Conservation (phyloP, 441 rosid genomes). For the Brassica balearica region DNA sequence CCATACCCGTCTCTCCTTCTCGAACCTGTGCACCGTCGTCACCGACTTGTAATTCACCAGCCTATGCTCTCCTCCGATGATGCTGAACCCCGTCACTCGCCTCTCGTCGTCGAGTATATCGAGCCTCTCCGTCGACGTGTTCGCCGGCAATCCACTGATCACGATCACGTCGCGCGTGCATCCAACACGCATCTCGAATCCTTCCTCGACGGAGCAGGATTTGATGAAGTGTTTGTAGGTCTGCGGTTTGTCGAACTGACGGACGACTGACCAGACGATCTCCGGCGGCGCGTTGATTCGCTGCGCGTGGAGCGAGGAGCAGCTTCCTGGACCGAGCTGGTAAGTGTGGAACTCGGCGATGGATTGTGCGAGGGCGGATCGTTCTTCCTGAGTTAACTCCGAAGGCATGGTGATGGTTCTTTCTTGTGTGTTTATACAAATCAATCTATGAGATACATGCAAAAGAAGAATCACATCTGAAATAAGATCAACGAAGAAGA, state of each 20-base stretch:
- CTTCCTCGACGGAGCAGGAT: conserved; percentile 54
- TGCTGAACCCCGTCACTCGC: conserved; percentile 65
- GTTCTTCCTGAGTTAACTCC: conserved; percentile 56
- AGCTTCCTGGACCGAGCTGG: conserved; percentile 50
- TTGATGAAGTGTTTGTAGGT: conserved; percentile 86
- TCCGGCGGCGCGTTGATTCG: conserved; percentile 62
- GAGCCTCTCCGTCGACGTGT: conserved; percentile 79
- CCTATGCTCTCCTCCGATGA: conserved; percentile 71
- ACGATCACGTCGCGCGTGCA: conserved; percentile 74
- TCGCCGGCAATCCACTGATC: conserved; percentile 77
- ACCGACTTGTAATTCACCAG: conserved; percentile 52
- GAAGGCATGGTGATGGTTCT: conserved; percentile 52
- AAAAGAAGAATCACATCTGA: background rate
- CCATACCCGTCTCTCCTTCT: conserved; percentile 40
- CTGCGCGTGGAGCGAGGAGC: conserved; percentile 73
- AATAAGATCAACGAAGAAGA: background rate
- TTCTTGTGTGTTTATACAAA: conserved; percentile 4
- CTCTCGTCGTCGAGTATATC: conserved; percentile 68
- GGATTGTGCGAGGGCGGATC: conserved; percentile 45
- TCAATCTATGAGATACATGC: background rate
- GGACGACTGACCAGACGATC: conserved; percentile 69
- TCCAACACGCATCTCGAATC: conserved; percentile 61
- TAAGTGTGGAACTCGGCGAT: conserved; percentile 66
- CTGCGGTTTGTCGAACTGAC: conserved; percentile 77
- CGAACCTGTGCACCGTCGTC: conserved; percentile 50